Percentiles rank a stretch among this genome's conserved stretches.
phyloP scores from a whole-genome alignment of 179 eudicot genomes.

The Sideroxylon spinosum region DNA sequence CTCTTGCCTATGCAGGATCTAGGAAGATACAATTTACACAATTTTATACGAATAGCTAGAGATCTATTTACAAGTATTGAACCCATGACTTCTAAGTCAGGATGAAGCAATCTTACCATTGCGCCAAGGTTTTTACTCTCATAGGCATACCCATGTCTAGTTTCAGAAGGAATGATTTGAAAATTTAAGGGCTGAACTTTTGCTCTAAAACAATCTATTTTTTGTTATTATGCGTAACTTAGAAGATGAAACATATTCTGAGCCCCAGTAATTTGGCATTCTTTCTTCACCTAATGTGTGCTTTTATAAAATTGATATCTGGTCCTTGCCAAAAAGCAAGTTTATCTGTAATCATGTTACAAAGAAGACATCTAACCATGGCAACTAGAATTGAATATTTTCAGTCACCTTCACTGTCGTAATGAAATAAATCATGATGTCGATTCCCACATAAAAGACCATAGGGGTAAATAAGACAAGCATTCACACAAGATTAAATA shows the following conservation, averaged over 20 bases:
- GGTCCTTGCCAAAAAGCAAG: not conserved
- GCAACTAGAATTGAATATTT: not conserved
- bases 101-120: too few species aligned
- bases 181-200: too few species aligned
- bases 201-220: not conserved
- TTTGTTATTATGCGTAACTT: not conserved
- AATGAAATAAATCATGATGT: not conserved
- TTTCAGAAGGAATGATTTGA: too few species aligned
- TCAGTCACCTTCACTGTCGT: not conserved
- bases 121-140: too few species aligned
- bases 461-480: too few species aligned
- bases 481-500: not conserved
- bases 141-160: too few species aligned
- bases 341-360: not conserved
- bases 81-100: too few species aligned
- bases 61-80: too few species aligned
- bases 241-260: not conserved
- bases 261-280: not conserved
- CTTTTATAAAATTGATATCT: not conserved
- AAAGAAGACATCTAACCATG: not conserved
- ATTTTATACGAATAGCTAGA: too few species aligned
- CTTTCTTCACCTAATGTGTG: not conserved
- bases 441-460: too few species aligned
- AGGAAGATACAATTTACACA: too few species aligned
- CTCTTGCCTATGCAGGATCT: too few species aligned